phyloP scores from a whole-genome alignment of 495 filamentous ascomycete genomes.

The Alectoria sarmentosa region DNA sequence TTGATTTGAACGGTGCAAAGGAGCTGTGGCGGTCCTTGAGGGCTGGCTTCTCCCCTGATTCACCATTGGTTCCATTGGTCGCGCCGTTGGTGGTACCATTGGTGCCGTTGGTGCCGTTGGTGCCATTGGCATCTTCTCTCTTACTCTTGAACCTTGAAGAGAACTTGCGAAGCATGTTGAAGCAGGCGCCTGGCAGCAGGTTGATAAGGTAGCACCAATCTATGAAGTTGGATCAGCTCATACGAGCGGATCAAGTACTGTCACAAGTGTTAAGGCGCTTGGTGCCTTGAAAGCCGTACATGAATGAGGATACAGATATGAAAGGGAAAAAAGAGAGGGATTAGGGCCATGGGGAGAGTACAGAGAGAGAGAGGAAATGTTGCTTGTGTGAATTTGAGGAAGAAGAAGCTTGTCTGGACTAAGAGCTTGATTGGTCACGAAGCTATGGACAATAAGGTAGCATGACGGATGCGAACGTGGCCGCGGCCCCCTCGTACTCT shows the following conservation, averaged over 20 bases:
- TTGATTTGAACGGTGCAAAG: constrained; percentile 30
- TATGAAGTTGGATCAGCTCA: background rate
- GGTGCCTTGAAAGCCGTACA: background rate
- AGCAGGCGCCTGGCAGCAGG: background rate
- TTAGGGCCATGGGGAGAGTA: background rate
- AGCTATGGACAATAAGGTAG: background rate
- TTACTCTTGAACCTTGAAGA: constrained; percentile 47
- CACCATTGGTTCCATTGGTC: constrained; percentile 18
- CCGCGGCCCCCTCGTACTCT: background rate
- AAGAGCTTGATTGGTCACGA: background rate
- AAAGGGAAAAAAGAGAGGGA: background rate
- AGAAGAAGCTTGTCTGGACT: background rate
- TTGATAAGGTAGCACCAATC: background rate
- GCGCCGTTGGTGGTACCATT: constrained; percentile 16
- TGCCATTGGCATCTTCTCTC: constrained; percentile 33
- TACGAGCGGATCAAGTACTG: background rate
- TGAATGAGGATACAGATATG: background rate
- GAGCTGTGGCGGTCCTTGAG: constrained; percentile 21
- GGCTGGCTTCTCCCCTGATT: constrained; percentile 21
- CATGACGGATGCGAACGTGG: background rate
- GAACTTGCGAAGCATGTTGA: constrained; percentile 38
- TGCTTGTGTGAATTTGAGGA: no score
- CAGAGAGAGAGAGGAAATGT: background rate
- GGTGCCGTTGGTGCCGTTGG: constrained; percentile 20
- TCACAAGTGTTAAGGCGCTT: background rate